These are phyloP conservation scores for Xylariaceae sp. DNA, from an alignment of 2,329 filamentous ascomycete species.

Conservation along the genomic window DNA sequence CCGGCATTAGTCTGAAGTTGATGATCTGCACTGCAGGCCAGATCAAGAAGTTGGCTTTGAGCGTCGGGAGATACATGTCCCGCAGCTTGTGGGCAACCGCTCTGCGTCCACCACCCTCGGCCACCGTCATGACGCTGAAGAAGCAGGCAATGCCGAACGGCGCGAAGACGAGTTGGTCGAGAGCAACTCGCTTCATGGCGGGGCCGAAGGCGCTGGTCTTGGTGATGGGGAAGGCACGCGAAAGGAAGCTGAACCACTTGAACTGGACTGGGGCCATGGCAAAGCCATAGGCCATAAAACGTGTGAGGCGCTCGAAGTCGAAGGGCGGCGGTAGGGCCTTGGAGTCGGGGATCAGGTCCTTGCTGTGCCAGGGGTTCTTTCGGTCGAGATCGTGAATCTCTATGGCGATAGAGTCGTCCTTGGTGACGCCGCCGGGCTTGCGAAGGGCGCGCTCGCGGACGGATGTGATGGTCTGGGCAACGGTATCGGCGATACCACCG, in stretches of 20 bases:
- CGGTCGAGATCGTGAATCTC: slow-evolving; percentile 85
- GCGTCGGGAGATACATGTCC: slow-evolving; percentile 88
- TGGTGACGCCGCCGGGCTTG: slow-evolving; percentile 54
- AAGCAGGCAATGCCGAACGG: slow-evolving; percentile 82
- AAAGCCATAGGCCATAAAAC: slow-evolving; percentile 98
- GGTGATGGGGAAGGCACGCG: slow-evolving; percentile 75
- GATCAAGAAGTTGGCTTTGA: slow-evolving; percentile 93
- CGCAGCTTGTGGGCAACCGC: slow-evolving; percentile 80
- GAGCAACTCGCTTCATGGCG: slow-evolving; percentile 82
- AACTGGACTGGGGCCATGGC: slow-evolving; percentile 94
- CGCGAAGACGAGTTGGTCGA: slow-evolving; percentile 91
- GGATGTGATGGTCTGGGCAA: slow-evolving; percentile 87
- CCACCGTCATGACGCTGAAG: slow-evolving; percentile 94
- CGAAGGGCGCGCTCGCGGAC: slow-evolving; percentile 64
- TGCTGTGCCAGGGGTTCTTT: slow-evolving; percentile 64
- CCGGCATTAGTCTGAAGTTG: slow-evolving; percentile 92
- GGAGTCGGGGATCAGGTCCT: slow-evolving; percentile 63
- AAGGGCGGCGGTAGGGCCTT: slow-evolving; percentile 72
- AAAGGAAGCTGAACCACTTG: slow-evolving; percentile 90
- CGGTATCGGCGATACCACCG: slow-evolving; percentile 92
- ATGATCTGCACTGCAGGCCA: slow-evolving; percentile 96
- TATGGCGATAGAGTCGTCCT: slow-evolving; percentile 71
- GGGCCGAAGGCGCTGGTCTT: slow-evolving; percentile 70
- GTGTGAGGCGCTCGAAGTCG: slow-evolving; percentile 88
- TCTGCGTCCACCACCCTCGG: slow-evolving; percentile 82